Evolutionary conservation across 2,329 filamentous ascomycete species (phyloP), one percentile per base, ranked within the genome.

Genomic region (Elsinoe batatas): DNA sequence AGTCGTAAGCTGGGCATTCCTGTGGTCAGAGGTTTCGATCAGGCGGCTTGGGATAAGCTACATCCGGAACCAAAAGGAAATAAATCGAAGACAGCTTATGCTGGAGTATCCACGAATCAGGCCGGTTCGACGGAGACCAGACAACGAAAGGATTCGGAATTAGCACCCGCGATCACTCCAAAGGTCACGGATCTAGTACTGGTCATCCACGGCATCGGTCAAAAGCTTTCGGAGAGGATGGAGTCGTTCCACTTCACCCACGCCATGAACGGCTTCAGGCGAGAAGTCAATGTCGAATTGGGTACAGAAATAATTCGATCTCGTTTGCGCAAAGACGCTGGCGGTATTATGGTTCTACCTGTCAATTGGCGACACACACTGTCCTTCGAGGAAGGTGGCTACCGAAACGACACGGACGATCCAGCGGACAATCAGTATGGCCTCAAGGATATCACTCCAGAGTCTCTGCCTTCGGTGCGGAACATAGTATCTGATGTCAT

Each of bases 221-320:
- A 98, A 68, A 97, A 98, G 68, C 79, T 97, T 50, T 94, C 91
- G 0, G 90, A 98, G 67, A 79, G 91, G 11, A 88, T 97, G 58
- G 91, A 97, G 69, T 95, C 89, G 63, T 98, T 91, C 64, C 89
- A 97, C 68, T 98, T 98, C 64, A 98, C 93, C 0, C 91, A 97
- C 68, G 88, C 90, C 4, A 91, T 97, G 67, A 97, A 95, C 65
- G 81, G 84, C 0, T 93, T 98, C 62, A 83, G 93, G 11, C 80
- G 91, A 58, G 83, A 88, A 17, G 80, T 97, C 56, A 95, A 95
- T 61, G 76, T 91, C 50, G 91, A 98, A 66, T 77, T 95, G 37
- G 80, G 81, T 30, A 87, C 79, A 33, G 81, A 86, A 2, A 76
- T 79, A 7, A 84, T 96, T n/a, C 88, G 84, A 67, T 78, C 81